A percentile compares a stretch with the other conserved stretches of the same genome.
These are phyloP conservation scores for Astrothelium subdiscretum DNA, from an alignment of 495 filamentous ascomycete genomes.

Conservation along the genomic window DNA sequence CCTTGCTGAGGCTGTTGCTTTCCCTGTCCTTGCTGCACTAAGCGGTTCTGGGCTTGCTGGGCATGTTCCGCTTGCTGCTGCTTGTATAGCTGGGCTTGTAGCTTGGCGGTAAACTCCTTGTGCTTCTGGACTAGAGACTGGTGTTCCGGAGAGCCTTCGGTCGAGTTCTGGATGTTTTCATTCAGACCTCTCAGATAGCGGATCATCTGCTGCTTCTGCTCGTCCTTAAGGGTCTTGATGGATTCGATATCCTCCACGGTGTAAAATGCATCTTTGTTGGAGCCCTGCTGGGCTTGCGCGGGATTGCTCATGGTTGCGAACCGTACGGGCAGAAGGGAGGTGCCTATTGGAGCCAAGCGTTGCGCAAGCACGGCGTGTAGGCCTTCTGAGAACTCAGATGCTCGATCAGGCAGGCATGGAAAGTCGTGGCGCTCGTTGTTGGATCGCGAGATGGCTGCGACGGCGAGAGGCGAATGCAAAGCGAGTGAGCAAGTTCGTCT, in stretches of 20 bases:
- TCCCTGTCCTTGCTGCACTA: conserved; percentile 1
- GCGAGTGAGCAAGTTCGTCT: too few relatives aligned
- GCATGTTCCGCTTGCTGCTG: conserved; percentile 7
- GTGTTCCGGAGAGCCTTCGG: background rate
- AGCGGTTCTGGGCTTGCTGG: conserved; percentile 2
- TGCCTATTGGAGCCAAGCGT: background rate
- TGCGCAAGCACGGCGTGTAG: background rate
- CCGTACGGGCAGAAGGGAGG: background rate
- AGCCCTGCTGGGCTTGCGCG: background rate
- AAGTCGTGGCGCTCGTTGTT: background rate
- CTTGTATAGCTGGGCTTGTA: conserved; percentile 3
- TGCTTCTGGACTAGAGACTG: background rate
- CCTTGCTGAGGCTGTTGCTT: background rate
- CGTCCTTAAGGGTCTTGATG: background rate
- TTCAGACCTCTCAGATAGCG: background rate
- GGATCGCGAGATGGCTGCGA: too few relatives aligned
- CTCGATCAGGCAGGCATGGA: background rate
- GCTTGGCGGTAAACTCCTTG: background rate
- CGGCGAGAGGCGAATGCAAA: too few relatives aligned
- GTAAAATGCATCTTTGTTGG: background rate
- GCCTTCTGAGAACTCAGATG: background rate
- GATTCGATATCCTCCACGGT: background rate
- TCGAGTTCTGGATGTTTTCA: background rate
- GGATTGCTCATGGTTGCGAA: conserved; percentile 1
- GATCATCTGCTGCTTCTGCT: background rate